These are phyloP conservation scores for Exobasidium cylindrosporum DNA, from an alignment of 1,284 basidiomycete species.

Conservation along the genomic window DNA sequence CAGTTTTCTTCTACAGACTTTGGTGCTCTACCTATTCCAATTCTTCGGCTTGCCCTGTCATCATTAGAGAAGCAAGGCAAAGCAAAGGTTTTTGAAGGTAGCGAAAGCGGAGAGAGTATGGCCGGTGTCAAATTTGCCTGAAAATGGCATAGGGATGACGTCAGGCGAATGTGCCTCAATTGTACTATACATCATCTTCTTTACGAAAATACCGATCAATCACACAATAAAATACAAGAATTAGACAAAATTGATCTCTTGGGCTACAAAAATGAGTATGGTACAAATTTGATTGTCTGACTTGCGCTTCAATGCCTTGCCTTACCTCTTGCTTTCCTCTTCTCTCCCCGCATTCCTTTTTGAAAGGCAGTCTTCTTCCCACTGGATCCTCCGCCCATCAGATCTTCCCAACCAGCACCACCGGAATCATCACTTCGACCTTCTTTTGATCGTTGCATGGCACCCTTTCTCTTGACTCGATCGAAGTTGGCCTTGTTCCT, in stretches of 20 bases:
- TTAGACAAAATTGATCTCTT: neutral
- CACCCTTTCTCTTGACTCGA: neutral
- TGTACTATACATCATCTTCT: neutral
- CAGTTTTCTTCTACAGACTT: conserved; percentile 56
- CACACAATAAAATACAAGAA: neutral
- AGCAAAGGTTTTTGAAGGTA: conserved; percentile 58
- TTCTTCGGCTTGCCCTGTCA: conserved; percentile 58
- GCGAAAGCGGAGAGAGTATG: conserved; percentile 55
- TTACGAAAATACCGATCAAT: neutral
- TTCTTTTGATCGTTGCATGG: conserved; percentile 6
- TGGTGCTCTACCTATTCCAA: conserved; percentile 55
- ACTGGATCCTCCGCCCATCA: neutral
- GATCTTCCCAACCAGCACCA: neutral
- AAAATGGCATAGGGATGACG: neutral
- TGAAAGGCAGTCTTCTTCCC: conserved; percentile 3
- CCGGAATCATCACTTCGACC: neutral
- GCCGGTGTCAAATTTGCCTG: conserved; percentile 60
- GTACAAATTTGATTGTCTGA: neutral
- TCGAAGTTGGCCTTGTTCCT: conserved; percentile 19
- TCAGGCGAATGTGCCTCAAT: neutral
- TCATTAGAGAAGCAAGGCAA: conserved; percentile 59
- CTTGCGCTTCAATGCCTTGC: neutral
- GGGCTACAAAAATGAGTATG: neutral
- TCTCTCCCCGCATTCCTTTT: neutral
- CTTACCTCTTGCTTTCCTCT: conserved; percentile 5